These are phyloP conservation scores for Globisporangium paddicum DNA, from an alignment of 352 stramenopile species.

Conservation along the genomic window DNA sequence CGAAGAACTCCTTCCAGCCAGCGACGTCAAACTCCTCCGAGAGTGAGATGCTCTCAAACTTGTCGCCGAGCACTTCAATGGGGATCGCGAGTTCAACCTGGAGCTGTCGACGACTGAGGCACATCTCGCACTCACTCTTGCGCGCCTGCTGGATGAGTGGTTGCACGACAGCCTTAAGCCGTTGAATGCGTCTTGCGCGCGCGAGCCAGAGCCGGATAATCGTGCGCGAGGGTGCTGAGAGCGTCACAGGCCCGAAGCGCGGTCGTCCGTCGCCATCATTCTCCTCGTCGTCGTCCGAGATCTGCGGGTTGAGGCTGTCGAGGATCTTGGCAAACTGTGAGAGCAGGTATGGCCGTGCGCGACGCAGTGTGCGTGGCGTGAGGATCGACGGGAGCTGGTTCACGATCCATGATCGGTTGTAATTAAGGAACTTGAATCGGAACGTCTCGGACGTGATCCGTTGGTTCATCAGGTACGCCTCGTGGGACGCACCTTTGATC, in stretches of 20 bases:
- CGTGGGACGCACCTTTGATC: constrained; percentile 92
- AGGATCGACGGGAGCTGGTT: constrained; percentile 93
- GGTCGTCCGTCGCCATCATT: constrained; percentile 54
- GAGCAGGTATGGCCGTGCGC: constrained; percentile 92
- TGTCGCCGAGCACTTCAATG: constrained; percentile 91
- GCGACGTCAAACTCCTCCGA: constrained; percentile 91
- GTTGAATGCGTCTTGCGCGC: constrained; percentile 73
- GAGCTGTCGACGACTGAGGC: constrained; percentile 91
- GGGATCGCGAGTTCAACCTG: constrained; percentile 92
- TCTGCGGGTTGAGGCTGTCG: constrained; percentile 91
- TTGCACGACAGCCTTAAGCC: constrained; percentile 87
- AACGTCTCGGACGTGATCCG: constrained; percentile 96
- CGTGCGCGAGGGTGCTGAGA: constrained; percentile 88
- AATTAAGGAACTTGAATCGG: constrained; percentile 97
- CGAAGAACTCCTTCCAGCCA: constrained; percentile 95
- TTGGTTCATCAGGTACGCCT: constrained; percentile 97
- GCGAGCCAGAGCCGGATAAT: constrained; percentile 93
- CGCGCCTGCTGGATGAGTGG: constrained; percentile 88
- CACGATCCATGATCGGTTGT: constrained; percentile 98
- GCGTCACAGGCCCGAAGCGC: constrained; percentile 88
- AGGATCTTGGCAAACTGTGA: constrained; percentile 96
- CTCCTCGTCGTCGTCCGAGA: constrained; percentile 92
- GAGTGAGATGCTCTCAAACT: constrained; percentile 87
- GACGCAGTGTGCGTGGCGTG: constrained; percentile 90
- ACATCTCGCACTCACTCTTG: constrained; percentile 94